Percentiles rank a stretch among this genome's conserved stretches.
phyloP scores from a whole-genome alignment of 2,329 filamentous ascomycete species.

The Alternaria sp. region DNA sequence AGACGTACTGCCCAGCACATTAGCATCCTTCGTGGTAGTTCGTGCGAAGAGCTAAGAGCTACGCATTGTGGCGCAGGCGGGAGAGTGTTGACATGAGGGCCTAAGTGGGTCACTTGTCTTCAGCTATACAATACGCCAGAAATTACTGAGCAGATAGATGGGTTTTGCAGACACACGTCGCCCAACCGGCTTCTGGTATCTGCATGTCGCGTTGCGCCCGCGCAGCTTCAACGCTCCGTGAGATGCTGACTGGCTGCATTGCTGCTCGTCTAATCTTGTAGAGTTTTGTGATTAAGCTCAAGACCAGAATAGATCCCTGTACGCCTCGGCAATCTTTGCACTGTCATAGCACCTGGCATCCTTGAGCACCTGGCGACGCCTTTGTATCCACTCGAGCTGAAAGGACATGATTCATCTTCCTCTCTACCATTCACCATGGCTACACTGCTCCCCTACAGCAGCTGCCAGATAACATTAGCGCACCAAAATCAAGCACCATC shows the following conservation, averaged over 20 bases:
- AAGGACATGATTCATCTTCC: neutral
- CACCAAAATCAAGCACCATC: neutral
- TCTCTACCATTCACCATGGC: neutral
- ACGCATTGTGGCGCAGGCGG: slow-evolving; percentile 6
- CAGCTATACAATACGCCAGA: neutral
- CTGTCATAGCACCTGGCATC: neutral
- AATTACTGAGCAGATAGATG: neutral
- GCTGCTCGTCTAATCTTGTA: slow-evolving; percentile 33
- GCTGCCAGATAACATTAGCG: neutral
- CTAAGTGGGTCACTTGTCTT: neutral
- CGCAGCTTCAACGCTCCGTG: slow-evolving; percentile 8
- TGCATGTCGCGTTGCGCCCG: slow-evolving; percentile 1
- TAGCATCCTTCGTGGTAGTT: slow-evolving; percentile 4
- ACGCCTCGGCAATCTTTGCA: slow-evolving; percentile 13
- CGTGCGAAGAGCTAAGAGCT: slow-evolving; percentile 2
- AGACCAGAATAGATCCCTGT: slow-evolving; percentile 15
- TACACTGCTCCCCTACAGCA: neutral
- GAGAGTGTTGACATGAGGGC: neutral
- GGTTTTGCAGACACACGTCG: neutral
- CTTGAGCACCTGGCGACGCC: slow-evolving; percentile 4
- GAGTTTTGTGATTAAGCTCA: slow-evolving; percentile 14
- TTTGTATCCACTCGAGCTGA: neutral
- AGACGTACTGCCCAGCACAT: slow-evolving; percentile 7
- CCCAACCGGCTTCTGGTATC: neutral
- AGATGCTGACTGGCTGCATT: slow-evolving; percentile 22